These are phyloP conservation scores for Aphanoascus verrucosus DNA, from an alignment of 2,329 filamentous ascomycete genomes.

Conservation along the genomic window DNA sequence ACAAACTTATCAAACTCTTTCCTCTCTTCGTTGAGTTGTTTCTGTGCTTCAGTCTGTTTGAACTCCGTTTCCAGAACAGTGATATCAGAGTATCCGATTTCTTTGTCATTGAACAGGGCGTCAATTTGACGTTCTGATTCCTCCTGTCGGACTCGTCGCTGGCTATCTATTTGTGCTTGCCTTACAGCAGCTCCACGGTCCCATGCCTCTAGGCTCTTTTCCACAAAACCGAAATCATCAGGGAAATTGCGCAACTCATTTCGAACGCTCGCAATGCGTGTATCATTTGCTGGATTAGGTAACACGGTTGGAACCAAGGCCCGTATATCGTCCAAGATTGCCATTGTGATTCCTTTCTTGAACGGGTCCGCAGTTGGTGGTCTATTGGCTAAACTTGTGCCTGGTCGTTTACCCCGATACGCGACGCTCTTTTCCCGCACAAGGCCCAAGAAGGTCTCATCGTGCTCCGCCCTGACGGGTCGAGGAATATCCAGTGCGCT, in stretches of 20 bases:
- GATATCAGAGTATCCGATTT: conserved; percentile 50
- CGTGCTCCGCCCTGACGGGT: conserved; percentile 25
- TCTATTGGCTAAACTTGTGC: conserved; percentile 21
- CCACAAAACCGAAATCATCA: conserved; percentile 37
- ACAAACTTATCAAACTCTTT: conserved; percentile 44
- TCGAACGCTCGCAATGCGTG: conserved; percentile 25
- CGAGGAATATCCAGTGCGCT: conserved; percentile 1
- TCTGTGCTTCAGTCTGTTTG: conserved; percentile 42
- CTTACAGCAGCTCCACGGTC: conserved; percentile 36
- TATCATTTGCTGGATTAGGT: conserved; percentile 26
- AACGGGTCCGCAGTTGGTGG: conserved; percentile 25
- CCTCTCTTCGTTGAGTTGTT: conserved; percentile 44
- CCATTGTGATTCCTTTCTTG: conserved; percentile 21
- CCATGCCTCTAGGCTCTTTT: conserved; percentile 35
- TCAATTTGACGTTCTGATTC: conserved; percentile 45
- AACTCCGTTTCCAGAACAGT: conserved; percentile 46
- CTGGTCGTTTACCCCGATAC: conserved; percentile 26
- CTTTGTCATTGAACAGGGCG: conserved; percentile 45
- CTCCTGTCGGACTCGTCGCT: conserved; percentile 41
- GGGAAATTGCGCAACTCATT: conserved; percentile 28
- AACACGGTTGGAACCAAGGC: conserved; percentile 27
- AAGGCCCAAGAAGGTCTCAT: conserved; percentile 39
- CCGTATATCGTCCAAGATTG: conserved; percentile 27
- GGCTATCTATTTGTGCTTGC: conserved; percentile 39
- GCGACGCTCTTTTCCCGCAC: conserved; percentile 37